Evolutionary conservation across 1,284 basidiomycete genomes (phyloP), one percentile per base, ranked within the genome.

Genomic region (Pholiota adiposa): DNA sequence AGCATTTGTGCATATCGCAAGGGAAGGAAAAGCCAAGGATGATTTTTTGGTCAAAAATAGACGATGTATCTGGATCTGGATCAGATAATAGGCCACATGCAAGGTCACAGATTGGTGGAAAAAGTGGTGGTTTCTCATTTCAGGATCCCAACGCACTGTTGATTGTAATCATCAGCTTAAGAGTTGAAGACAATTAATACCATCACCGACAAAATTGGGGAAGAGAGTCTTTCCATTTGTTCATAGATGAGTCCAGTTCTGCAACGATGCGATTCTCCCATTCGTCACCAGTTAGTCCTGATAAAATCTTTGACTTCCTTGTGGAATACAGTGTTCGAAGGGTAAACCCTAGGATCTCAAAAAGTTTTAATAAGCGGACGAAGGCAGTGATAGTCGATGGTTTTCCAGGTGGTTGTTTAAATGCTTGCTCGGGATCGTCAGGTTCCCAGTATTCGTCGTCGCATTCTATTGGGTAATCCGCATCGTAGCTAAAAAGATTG

Each of bases 1-100:
- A 5, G 88, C 89, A 60, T 87, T 89, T 27, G 83, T 83, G 69
- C 88, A 91, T 43, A 91, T 89, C 0, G 87, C 84, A 14, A 90
- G 77, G 0, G 88, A 89, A 0, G 88, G 81, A 61, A 81, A 79
- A 2, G 82, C 75, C 14, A 84, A 68, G 1, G 77, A 70, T 0
- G 80, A 79, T 3, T 76, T 73, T 54, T 80, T 79, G 19, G 75
- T 75, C 8, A 75, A 69, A 58, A 76, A 77, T 29, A 72, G 75
- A 18, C 74, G 66, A 59, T 75, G 77, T 16, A 75, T 72, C 61
- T 73, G 68, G 61, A 92, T 90, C 63, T 86, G 84, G 7, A 83
- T 70, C 54, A 84, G 80, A 68, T 89, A 88, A 70, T 84, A 90
- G 34, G 80, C 74, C 1, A 79, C 69, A 67, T 89, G 84, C 2